Evolutionary conservation across 768 basidiomycete species (phyloP).

Genomic region (Krasilnikovozyma curviuscula): DNA sequence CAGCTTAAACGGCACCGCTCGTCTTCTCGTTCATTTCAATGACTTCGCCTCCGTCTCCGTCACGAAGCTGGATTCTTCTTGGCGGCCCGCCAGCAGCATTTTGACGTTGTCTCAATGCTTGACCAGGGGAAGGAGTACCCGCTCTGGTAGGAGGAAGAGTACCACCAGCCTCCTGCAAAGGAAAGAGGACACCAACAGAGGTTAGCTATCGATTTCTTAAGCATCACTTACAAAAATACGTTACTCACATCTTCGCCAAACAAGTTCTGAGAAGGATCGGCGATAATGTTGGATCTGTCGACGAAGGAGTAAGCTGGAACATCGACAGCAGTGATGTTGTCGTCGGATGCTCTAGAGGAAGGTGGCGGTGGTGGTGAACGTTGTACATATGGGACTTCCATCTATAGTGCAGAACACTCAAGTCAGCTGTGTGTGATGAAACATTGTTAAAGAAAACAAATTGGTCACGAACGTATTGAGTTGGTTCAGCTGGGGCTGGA

Average conservation of each 20-base stretch:
- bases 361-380: not conserved
- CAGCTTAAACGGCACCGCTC: too few species aligned
- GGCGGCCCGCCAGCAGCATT: too few species aligned
- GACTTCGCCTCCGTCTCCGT: too few species aligned
- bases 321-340: not conserved
- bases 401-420: not conserved
- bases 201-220: too few species aligned
- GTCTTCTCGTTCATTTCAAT: too few species aligned
- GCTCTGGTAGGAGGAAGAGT: too few species aligned
- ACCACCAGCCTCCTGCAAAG: too few species aligned
- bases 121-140: too few species aligned
- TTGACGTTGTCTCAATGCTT: too few species aligned
- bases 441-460: not conserved
- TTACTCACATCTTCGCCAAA: conserved; percentile 6
- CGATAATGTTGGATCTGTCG: conserved; percentile 1
- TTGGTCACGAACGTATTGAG: conserved; percentile 1
- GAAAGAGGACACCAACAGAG: too few species aligned
- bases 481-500: conserved; percentile 19
- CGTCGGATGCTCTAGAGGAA: not conserved
- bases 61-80: too few species aligned
- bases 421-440: not conserved
- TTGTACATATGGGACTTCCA: conserved; percentile 4
- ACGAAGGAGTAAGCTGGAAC: conserved; percentile 9
- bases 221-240: too few species aligned
- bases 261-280: conserved; percentile 4